Evolutionary conservation across 2,329 filamentous ascomycete genomes (phyloP).

Genomic region (Verticillium isaacii): DNA sequence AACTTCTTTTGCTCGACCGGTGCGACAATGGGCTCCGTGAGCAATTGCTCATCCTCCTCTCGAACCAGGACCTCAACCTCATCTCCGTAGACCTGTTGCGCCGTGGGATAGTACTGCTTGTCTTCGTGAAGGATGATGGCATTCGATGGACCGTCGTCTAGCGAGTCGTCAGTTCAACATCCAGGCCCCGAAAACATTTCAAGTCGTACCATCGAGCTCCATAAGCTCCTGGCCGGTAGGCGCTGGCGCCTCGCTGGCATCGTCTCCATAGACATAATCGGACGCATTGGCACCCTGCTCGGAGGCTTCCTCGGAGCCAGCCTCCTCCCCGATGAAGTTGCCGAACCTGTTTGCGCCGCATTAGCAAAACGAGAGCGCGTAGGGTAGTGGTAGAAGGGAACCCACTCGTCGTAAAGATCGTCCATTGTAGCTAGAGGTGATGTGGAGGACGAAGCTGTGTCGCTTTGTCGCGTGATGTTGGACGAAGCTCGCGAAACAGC

Average conservation of each 20-base stretch:
- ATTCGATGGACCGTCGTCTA: constrained; percentile 75
- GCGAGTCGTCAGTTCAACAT: background rate
- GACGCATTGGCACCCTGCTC: constrained; percentile 68
- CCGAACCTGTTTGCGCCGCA: constrained; percentile 66
- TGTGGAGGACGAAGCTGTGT: background rate
- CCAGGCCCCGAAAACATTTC: background rate
- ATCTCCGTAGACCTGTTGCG: constrained; percentile 87
- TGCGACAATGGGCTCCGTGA: constrained; percentile 88
- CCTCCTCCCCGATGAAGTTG: constrained; percentile 95
- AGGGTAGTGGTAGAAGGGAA: background rate
- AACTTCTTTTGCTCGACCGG: constrained; percentile 96
- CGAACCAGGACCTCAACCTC: constrained; percentile 95
- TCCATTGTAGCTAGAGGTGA: constrained; percentile 58
- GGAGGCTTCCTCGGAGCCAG: constrained; percentile 78
- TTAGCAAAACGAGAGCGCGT: background rate
- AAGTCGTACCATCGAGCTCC: constrained; percentile 73
- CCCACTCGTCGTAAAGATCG: constrained; percentile 93
- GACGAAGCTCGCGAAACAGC: constrained; percentile 1
- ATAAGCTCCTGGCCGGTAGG: constrained; percentile 77
- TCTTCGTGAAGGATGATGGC: constrained; percentile 98
- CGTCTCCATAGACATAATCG: constrained; percentile 80
- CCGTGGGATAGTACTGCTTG: constrained; percentile 99
- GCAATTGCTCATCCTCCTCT: constrained; percentile 92
- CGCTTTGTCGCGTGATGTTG: background rate
- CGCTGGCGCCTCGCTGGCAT: constrained; percentile 59